phyloP scores from a whole-genome alignment of 192 early-diverging fungal species.

The Chytriomyces sp. region DNA sequence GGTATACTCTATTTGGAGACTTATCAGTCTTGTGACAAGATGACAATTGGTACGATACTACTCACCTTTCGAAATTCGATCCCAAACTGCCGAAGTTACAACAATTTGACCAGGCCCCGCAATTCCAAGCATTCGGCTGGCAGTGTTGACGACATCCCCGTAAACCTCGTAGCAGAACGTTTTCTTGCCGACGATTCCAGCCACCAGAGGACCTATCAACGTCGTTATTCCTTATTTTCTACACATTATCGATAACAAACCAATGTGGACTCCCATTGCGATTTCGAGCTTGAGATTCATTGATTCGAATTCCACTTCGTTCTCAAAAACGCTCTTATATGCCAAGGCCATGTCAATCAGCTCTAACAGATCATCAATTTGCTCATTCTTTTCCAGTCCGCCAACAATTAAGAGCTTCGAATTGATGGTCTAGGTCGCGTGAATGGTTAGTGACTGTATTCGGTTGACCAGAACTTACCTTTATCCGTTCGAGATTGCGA shows the following conservation, averaged over 20 bases:
- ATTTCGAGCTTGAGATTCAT: conserved; percentile 39
- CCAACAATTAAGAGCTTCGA: conserved; percentile 53
- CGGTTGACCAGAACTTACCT: conserved; percentile 22
- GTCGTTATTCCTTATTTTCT: neutral
- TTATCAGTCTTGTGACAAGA: too few species aligned
- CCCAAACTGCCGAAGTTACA: conserved; percentile 37
- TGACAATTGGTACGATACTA: neutral
- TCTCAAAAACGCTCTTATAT: conserved; percentile 31
- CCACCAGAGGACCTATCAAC: conserved; percentile 48
- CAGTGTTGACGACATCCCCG: conserved; percentile 54
- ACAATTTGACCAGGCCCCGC: conserved; percentile 41
- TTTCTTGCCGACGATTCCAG: conserved; percentile 53
- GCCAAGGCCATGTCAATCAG: conserved; percentile 48
- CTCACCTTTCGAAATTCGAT: conserved; percentile 14
- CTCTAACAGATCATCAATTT: conserved; percentile 26
- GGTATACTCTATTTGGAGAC: conserved; percentile 19
- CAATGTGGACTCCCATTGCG: conserved; percentile 44
- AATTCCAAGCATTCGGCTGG: conserved; percentile 43
- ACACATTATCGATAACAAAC: conserved; percentile 14
- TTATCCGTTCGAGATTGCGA: conserved; percentile 42
- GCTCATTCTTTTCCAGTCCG: conserved; percentile 32
- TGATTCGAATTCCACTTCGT: conserved; percentile 27
- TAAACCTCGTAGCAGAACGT: conserved; percentile 56
- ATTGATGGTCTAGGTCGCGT: conserved; percentile 43
- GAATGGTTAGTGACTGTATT: neutral